phyloP scores from a whole-genome alignment of 805 yeast genomes.

The Myxozyma monticola region DNA sequence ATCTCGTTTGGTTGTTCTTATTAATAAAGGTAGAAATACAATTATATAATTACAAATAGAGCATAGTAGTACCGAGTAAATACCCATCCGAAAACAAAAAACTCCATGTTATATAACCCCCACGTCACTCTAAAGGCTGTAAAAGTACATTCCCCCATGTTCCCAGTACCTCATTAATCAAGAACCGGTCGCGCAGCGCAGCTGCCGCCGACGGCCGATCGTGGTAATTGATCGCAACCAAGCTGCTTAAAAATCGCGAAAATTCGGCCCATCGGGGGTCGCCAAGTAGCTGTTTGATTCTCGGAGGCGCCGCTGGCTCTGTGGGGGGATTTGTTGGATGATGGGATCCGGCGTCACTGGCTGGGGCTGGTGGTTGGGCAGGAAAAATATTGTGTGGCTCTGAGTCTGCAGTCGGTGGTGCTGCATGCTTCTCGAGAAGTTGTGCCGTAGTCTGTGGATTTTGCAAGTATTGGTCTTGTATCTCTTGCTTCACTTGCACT shows the following conservation, averaged over 20 bases:
- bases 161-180: conserved; percentile 22
- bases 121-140: no score
- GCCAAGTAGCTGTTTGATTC: conserved; percentile 1
- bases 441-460: no score
- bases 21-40: no score
- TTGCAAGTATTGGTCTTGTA: no score
- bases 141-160: conserved; percentile 28
- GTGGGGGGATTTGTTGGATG: neutral
- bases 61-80: no score
- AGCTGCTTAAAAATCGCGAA: conserved; percentile 4
- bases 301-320: neutral
- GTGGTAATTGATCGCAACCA: conserved; percentile 16
- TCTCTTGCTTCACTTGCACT: no score
- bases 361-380: neutral
- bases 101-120: no score
- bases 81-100: no score
- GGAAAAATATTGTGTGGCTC: neutral
- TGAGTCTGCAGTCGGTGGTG: neutral
- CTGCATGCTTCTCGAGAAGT: neutral
- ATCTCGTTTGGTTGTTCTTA: no score
- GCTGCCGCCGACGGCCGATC: conserved; percentile 19
- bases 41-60: no score
- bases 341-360: neutral
- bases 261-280: conserved; percentile 18
- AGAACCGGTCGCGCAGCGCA: conserved; percentile 20